A percentile compares a stretch with the other conserved stretches of the same genome.
Conservation (phyloP, 2,329 filamentous ascomycete genomes). For the Acephala macrosclerotiorum region DNA sequence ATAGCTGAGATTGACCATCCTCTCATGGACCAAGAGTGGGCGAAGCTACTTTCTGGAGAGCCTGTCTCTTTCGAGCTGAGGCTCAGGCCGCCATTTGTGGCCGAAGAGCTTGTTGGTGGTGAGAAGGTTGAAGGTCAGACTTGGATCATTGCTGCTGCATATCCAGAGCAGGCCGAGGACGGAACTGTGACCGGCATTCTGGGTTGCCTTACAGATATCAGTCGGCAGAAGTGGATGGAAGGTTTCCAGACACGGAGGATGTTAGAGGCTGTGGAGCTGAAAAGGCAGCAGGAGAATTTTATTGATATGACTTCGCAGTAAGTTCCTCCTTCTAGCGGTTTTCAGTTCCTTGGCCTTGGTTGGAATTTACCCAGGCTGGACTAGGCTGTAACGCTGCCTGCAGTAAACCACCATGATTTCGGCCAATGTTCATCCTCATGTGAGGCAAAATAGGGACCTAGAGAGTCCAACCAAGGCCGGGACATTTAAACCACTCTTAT, state of each 20-base stretch:
- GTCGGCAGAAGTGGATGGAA: slow-evolving; percentile 37
- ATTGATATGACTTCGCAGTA: slow-evolving; percentile 71
- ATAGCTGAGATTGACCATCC: slow-evolving; percentile 31
- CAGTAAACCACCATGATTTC: too few species aligned
- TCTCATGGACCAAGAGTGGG: slow-evolving; percentile 34
- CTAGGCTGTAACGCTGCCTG: too few species aligned
- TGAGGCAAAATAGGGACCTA: too few species aligned
- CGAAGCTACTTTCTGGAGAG: slow-evolving; percentile 32
- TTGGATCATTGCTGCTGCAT: slow-evolving; percentile 37
- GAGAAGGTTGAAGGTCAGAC: slow-evolving; percentile 49
- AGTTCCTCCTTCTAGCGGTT: background rate
- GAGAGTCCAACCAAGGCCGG: too few species aligned
- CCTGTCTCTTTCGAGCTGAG: slow-evolving; percentile 35
- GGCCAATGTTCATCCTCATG: too few species aligned
- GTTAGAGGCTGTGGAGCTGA: slow-evolving; percentile 62
- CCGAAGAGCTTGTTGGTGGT: slow-evolving; percentile 60
- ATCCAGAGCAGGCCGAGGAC: slow-evolving; percentile 32
- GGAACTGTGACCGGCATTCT: slow-evolving; percentile 30
- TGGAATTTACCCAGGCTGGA: too few species aligned
- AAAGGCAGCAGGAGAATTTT: slow-evolving; percentile 79
- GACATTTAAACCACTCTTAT: too few species aligned
- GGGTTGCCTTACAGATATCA: slow-evolving; percentile 37
- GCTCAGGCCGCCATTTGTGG: slow-evolving; percentile 51
- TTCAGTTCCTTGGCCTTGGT: too few species aligned
- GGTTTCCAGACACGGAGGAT: slow-evolving; percentile 51